These are phyloP conservation scores for Suillus luteus DNA, from an alignment of 768 basidiomycete genomes.

Conservation along the genomic window DNA sequence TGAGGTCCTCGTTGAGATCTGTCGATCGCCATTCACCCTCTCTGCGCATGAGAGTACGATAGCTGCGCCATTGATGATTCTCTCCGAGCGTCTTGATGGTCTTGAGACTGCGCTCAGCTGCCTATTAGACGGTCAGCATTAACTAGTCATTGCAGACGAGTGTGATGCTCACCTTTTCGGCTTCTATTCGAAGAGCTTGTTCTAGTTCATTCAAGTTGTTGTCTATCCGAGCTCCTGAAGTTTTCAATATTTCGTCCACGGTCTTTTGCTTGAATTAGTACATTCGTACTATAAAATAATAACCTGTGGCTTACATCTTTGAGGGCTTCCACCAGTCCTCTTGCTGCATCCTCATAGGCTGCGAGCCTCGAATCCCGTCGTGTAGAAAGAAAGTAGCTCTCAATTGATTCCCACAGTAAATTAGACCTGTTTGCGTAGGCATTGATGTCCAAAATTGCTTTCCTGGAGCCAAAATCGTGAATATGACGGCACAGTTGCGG, in stretches of 20 bases:
- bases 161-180: neutral
- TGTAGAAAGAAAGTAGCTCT: conserved; percentile 2
- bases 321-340: neutral
- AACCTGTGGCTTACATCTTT: neutral
- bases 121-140: neutral
- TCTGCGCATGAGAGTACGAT: neutral
- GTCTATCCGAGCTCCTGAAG: neutral
- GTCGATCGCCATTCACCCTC: conserved; percentile 2
- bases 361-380: conserved; percentile 1
- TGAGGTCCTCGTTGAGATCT: neutral
- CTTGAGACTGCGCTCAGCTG: neutral
- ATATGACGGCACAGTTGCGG: neutral
- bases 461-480: neutral
- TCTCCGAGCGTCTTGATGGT: neutral
- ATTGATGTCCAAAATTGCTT: neutral
- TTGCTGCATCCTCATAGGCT: conserved; percentile 3
- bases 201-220: neutral
- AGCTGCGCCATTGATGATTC: neutral
- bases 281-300: neutral
- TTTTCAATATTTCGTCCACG: neutral
- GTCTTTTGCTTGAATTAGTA: neutral
- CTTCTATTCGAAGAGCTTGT: neutral
- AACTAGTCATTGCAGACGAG: neutral
- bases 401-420: neutral
- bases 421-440: neutral